A percentile compares a stretch with the other conserved stretches of the same genome.
Conservation (phyloP, 768 basidiomycete species). For the Auriscalpium orientale region DNA sequence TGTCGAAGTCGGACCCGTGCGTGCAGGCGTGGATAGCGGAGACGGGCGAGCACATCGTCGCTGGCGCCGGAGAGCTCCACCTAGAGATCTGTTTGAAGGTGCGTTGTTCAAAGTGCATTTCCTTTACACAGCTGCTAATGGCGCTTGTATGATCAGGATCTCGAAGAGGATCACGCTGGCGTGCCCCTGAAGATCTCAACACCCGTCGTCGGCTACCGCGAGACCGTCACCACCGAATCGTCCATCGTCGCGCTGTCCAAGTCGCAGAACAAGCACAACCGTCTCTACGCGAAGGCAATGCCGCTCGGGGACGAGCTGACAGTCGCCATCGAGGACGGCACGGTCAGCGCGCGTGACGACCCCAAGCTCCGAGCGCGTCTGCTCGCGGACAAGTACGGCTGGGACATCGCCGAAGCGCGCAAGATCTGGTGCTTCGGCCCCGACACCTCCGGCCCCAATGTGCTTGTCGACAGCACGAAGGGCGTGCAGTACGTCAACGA, state of each 20-base stretch:
- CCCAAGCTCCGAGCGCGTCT: slow-evolving; percentile 93
- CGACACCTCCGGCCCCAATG: slow-evolving; percentile 93
- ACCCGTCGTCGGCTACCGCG: slow-evolving; percentile 95
- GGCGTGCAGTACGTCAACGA: slow-evolving; percentile 99
- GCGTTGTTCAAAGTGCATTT: slow-evolving; percentile 2
- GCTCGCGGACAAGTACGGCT: slow-evolving; percentile 92
- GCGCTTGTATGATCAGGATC: slow-evolving; percentile 51
- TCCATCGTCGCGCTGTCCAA: slow-evolving; percentile 95
- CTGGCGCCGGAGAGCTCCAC: slow-evolving; percentile 98
- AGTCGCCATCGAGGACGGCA: slow-evolving; percentile 84
- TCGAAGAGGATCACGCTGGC: slow-evolving; percentile 99
- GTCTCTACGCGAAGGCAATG: slow-evolving; percentile 88
- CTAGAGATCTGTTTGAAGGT: slow-evolving; percentile 99
- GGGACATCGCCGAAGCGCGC: slow-evolving; percentile 98
- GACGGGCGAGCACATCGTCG: slow-evolving; percentile 96
- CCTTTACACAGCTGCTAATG: background rate
- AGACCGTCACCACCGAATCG: slow-evolving; percentile 95
- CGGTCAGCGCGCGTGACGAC: slow-evolving; percentile 87
- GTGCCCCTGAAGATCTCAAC: slow-evolving; percentile 98
- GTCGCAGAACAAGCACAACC: slow-evolving; percentile 99
- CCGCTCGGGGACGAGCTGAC: slow-evolving; percentile 94
- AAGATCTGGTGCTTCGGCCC: slow-evolving; percentile 99
- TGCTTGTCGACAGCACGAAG: slow-evolving; percentile 97
- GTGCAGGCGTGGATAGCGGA: slow-evolving; percentile 92
- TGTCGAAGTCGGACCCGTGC: slow-evolving; percentile 99